Base-by-base conservation (phyloP, 2,329 filamentous ascomycete genomes). In the Penicillium sp. region DNA sequence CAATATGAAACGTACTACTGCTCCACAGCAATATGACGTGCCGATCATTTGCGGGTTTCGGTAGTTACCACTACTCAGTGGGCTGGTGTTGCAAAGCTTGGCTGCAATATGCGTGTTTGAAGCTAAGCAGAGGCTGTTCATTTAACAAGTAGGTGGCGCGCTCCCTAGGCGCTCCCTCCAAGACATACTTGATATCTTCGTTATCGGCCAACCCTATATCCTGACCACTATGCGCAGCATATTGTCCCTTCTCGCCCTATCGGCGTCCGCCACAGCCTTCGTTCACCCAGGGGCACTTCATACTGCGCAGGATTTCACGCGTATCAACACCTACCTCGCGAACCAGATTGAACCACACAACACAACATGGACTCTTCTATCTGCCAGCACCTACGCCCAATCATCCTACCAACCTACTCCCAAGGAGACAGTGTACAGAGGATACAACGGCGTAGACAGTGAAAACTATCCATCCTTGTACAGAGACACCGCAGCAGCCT, bases 301-400 rank as follows among this genome's bases (percentile, higher is more conserved):
- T 49, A 75, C 71, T 0, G 47, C 58, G 1, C 47, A 60, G 1
- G 75, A 78, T 47, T 73, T 80, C 43, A 61, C 69, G 7, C 72
- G 78, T 7, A 75, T 81, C 50, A 71, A 71, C 24, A 62, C 61
- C 3, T 73, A 75, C 48, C 70, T 77, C 22, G 52, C 67, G 2
- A 56, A 63, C 18, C 60, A 66, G 21, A 59, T 63, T n/a, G 67
- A 70, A 27, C 73, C 75, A 2, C 76, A 71, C 71, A 60, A 64
- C 13, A 69, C 66, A 2, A 66, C 66, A 10, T 77, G 68, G 66
- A 58, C 68, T 40, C 70, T 71, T 11, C 64, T 77, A 10, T 67
- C 63, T 13, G 39, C 40, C 51, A 64, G 59, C 45, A 51, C 66
- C 1, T 69, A 72, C 42, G 59, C 73, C n/a, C 56, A 65, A 29